Evolutionary conservation across 305 asterid genomes (phyloP).

Genomic region (Ajuga reptans): DNA sequence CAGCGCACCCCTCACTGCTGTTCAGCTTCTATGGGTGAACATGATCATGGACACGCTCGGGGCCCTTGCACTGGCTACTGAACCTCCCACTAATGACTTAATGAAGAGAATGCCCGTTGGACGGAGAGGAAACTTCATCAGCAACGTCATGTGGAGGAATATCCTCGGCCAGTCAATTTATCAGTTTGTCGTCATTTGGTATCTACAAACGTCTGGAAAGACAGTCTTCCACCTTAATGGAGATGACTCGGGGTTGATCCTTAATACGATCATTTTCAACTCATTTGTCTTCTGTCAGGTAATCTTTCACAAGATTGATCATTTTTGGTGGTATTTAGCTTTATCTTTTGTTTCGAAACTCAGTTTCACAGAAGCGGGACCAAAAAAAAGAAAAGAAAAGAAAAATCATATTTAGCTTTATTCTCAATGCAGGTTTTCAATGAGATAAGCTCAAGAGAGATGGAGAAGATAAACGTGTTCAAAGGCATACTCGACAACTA

Average conservation of each 20-base stretch:
- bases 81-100: slow-evolving; percentile 76
- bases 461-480: slow-evolving; percentile 88
- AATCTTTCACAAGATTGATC: not conserved
- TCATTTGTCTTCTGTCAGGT: slow-evolving; percentile 96
- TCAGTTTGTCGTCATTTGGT: slow-evolving; percentile 84
- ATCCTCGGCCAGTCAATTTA: slow-evolving; percentile 75
- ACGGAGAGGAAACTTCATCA: slow-evolving; percentile 83
- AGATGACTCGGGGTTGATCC: slow-evolving; percentile 57
- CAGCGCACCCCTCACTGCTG: slow-evolving; percentile 83
- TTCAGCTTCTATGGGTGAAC: slow-evolving; percentile 95
- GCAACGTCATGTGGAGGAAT: slow-evolving; percentile 91
- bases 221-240: slow-evolving; percentile 55
- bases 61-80: slow-evolving; percentile 93
- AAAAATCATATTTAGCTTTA: no score
- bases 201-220: slow-evolving; percentile 76
- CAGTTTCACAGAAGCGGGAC: no score
- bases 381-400: no score
- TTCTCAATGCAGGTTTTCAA: slow-evolving; percentile 68
- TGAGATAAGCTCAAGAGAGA: slow-evolving; percentile 90
- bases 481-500: slow-evolving; percentile 74
- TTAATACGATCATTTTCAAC: slow-evolving; percentile 87
- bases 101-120: slow-evolving; percentile 80
- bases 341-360: no score
- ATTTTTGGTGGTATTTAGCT: not conserved
- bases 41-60: slow-evolving; percentile 98